phyloP scores from a whole-genome alignment of 768 basidiomycete species.

The Amanita rubescens region DNA sequence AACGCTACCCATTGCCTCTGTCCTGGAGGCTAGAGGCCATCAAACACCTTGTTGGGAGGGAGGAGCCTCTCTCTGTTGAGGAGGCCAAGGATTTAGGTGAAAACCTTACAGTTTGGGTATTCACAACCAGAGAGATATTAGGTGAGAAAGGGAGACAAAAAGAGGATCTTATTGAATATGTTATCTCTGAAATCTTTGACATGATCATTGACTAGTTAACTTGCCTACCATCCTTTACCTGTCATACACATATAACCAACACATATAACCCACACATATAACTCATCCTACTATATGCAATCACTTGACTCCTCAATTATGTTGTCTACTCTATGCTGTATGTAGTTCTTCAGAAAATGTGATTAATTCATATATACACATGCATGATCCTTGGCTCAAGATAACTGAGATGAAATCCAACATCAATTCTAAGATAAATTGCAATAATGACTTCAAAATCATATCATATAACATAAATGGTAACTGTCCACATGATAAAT shows the following conservation, averaged over 20 bases:
- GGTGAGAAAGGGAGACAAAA: constrained; percentile 18
- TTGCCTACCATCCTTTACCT: neutral
- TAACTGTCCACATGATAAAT: neutral
- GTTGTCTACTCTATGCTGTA: neutral
- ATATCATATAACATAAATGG: neutral
- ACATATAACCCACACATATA: no score
- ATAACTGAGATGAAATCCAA: neutral
- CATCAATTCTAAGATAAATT: neutral
- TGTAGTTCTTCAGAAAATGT: neutral
- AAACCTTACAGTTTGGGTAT: constrained; percentile 15
- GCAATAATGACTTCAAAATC: neutral
- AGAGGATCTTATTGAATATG: constrained; percentile 16
- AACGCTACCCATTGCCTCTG: constrained; percentile 6
- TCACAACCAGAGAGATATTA: constrained; percentile 18
- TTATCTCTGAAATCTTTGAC: constrained; percentile 16
- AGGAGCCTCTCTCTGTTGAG: constrained; percentile 4
- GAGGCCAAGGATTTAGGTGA: constrained; percentile 25
- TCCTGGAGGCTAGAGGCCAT: neutral
- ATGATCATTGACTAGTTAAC: neutral
- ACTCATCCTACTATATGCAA: no score
- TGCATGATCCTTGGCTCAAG: no score
- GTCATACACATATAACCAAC: no score
- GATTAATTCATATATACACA: no score
- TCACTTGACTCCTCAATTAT: neutral
- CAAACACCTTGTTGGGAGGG: neutral